Base-by-base conservation (phyloP, 306 rosid species). In the Trifolium subterraneum region DNA sequence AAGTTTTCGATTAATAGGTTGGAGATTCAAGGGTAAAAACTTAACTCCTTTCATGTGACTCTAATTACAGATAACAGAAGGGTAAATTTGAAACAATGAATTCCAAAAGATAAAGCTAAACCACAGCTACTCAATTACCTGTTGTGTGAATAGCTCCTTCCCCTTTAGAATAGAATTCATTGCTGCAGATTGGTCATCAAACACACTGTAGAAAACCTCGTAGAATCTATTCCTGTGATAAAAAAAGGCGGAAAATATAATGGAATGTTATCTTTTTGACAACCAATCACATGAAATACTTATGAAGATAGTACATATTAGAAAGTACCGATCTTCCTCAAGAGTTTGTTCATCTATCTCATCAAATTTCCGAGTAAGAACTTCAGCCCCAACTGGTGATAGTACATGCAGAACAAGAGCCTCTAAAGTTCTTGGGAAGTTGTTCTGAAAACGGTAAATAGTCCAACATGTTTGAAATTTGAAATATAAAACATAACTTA, bases 361-460 rank as follows among this genome's bases (percentile, higher is more conserved):
- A 45, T 95, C 99, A 83, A 95, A 95, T 87, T 92, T 90, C 44
- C 84, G 76, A 35, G 96, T 90, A 78, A 92, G 97, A 64, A 92
- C 92, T 84, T 95, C 99, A 18, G 92, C 88, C 65, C 93, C 97
- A 68, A 90, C 81, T 0, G 98, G 99, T 65, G 98, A 87, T 80
- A 92, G 96, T 66, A 84, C 88, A 82, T 90, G 98, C 81, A 90
- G 81, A 55, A 92, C 84, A 72, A 95, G 83, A 86, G 92, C 96
- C 91, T 95, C 99, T 75, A 92, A 84, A 54, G 96, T 95, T 87
- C 96, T 92, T 51, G 96, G 97, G 80, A 95, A 88, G 86, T 74
- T 86, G 64, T 80, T 76, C 97, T 92, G 91, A 58, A 79, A 82
- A 79, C 65, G 51, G 72, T 20, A 79, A 72, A 64, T 50, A 65